Evolutionary conservation across 2,329 filamentous ascomycete genomes (phyloP).

Genomic region (Fonsecaea nubica): DNA sequence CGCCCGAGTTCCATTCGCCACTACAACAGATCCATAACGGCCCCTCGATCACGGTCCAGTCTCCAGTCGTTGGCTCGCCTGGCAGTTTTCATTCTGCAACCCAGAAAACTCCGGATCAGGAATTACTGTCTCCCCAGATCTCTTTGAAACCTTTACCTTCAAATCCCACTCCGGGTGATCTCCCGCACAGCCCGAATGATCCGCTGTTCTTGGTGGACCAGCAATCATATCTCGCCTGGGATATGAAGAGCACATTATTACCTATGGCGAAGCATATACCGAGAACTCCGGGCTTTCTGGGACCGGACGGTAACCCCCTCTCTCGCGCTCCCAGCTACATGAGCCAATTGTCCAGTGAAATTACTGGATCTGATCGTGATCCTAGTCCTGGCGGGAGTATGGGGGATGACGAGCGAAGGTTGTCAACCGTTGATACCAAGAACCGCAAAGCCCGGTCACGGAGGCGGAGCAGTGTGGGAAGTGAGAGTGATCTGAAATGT

Average conservation of each 20-base stretch:
- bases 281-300: conserved; percentile 34
- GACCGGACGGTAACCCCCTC: conserved; percentile 32
- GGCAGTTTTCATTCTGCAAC: conserved; percentile 86
- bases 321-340: conserved; percentile 36
- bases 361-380: conserved; percentile 33
- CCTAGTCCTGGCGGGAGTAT: conserved; percentile 25
- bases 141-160: conserved; percentile 14
- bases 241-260: conserved; percentile 32
- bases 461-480: conserved; percentile 26
- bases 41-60: conserved; percentile 30
- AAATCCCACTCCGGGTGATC: conserved; percentile 24
- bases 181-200: conserved; percentile 27
- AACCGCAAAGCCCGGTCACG: conserved; percentile 18
- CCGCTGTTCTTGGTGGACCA: conserved; percentile 36
- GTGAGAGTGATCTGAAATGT: conserved; percentile 36
- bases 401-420: conserved; percentile 16
- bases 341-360: conserved; percentile 37
- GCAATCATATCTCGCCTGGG: conserved; percentile 38
- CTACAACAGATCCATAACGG: conserved; percentile 28
- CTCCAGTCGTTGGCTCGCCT: conserved; percentile 90
- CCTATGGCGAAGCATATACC: conserved; percentile 38
- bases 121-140: conserved; percentile 6
- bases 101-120: conserved; percentile 59
- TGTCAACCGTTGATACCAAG: not conserved
- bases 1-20: conserved; percentile 29